Evolutionary conservation across 495 filamentous ascomycete genomes (phyloP), one percentile per base, ranked within the genome.

Genomic region (Penicillium cosmopolitanum): DNA sequence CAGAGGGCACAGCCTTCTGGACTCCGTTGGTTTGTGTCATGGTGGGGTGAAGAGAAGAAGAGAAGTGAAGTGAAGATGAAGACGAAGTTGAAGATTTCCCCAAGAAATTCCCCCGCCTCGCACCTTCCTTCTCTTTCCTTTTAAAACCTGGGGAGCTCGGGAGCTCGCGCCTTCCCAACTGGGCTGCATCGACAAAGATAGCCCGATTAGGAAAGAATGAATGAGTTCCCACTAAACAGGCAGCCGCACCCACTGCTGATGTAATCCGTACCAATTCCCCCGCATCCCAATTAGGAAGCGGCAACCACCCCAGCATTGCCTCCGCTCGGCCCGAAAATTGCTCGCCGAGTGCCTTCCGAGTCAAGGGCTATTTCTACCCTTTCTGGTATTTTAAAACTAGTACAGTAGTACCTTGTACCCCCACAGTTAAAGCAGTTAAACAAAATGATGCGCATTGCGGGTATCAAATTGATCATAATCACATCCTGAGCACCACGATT

Each of bases 21-120:
- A 50, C 57, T 40, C 61, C 58, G 23, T 66, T 58, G 5, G 38
- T 21, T 50, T 64, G 58, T 56, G 63, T 64, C 57, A 65, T 64
- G 40, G 51, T 62, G 18, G 46, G 13, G 21, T 25, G 21, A 28
- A 25, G 9, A 11, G 46, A 23, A 8, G 42, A 44, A 15, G 6
- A 44, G 42, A 44, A 1, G 40, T 28, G 46, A n/a, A 48, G 46
- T 31, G 28, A 19, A 48, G 15, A 48, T 28, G 46, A 12, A 4
- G 46, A 48, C 0, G 3, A 31, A 8, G 28, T 8, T 28, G 25
- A 7, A 28, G 25, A 28, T 28, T 31, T 31, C 28, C 28, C 9
- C 44, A 23, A 11, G 13, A 23, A 11, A 23, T 47, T 47, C 19
- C 19, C 44, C 46, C 28, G 5, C 28, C 46, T 13, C 9, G 23